These are phyloP conservation scores for Triticum timopheevii DNA, from an alignment of 176 grass and related monocot species.

Conservation along the genomic window DNA sequence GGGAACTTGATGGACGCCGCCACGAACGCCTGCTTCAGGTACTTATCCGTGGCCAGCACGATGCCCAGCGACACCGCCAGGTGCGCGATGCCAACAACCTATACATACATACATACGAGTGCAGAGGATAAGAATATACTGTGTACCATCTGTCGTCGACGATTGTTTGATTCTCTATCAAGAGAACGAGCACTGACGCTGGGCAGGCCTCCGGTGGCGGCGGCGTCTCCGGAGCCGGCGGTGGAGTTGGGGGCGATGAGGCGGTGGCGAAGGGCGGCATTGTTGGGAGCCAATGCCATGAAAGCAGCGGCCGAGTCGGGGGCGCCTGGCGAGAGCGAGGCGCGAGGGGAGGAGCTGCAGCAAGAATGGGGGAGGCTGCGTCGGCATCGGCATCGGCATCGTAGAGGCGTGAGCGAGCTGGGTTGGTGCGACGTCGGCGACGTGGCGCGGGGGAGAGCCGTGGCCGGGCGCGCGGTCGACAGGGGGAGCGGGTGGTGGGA, in stretches of 20 bases:
- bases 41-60: constrained; percentile 61
- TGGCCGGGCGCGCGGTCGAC: neutral
- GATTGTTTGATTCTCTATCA: too few species aligned
- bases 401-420: neutral
- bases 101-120: neutral
- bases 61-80: constrained; percentile 65
- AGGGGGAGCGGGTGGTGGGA: neutral
- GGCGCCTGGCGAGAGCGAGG: neutral
- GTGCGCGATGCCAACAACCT: constrained; percentile 54
- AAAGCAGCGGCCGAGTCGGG: neutral
- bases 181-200: neutral
- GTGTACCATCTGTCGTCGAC: too few species aligned
- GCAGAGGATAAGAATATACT: too few species aligned
- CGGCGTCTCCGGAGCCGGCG: neutral
- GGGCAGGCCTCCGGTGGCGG: neutral
- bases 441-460: constrained; percentile 20
- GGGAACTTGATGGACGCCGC: constrained; percentile 91
- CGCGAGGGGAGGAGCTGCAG: neutral
- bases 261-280: constrained; percentile 8
- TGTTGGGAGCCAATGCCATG: constrained; percentile 1
- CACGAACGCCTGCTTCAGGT: constrained; percentile 65
- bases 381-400: constrained; percentile 27
- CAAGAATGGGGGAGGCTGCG: neutral
- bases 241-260: constrained; percentile 28
- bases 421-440: neutral